These are phyloP conservation scores for Fusarium fujikuroi DNA, from an alignment of 2,329 filamentous ascomycete species.

Conservation along the genomic window DNA sequence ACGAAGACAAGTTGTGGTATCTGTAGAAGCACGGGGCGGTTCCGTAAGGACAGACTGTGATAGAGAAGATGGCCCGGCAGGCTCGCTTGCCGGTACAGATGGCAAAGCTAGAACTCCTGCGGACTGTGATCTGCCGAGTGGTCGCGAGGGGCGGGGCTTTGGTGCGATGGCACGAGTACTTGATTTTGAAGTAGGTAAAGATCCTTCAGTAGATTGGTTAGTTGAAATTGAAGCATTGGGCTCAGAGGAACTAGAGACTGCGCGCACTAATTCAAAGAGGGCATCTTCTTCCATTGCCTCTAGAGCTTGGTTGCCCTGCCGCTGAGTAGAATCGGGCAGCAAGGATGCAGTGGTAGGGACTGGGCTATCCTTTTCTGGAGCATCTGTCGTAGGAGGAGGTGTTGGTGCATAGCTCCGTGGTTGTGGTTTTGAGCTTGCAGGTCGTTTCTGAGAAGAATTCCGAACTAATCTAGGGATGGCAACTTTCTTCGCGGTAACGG, in stretches of 20 bases:
- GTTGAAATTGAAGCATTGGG: slow-evolving; percentile 32
- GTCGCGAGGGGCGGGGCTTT: slow-evolving; percentile 39
- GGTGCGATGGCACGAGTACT: slow-evolving; percentile 15
- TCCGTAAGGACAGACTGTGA: slow-evolving; percentile 45
- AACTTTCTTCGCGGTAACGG: slow-evolving; percentile 35
- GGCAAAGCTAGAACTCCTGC: slow-evolving; percentile 52
- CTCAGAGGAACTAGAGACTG: slow-evolving; percentile 34
- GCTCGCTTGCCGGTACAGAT: slow-evolving; percentile 61
- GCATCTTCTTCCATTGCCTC: slow-evolving; percentile 23
- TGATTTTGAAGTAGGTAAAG: slow-evolving; percentile 26
- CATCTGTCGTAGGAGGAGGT: slow-evolving; percentile 54
- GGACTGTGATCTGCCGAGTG: slow-evolving; percentile 51
- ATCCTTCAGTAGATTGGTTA: slow-evolving; percentile 27
- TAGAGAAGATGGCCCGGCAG: slow-evolving; percentile 55
- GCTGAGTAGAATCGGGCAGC: slow-evolving; percentile 15
- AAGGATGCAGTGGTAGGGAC: slow-evolving; percentile 21
- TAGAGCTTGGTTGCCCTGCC: slow-evolving; percentile 1
- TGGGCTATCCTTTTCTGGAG: slow-evolving; percentile 50
- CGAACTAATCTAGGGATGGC: slow-evolving; percentile 9
- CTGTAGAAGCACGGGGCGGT: slow-evolving; percentile 35
- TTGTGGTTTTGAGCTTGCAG: slow-evolving; percentile 29
- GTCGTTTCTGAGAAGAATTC: slow-evolving; percentile 36
- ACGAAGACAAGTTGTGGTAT: slow-evolving; percentile 52
- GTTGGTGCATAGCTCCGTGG: slow-evolving; percentile 48
- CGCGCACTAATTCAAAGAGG: slow-evolving; percentile 37